Percentiles rank a stretch among this genome's conserved stretches.
phyloP scores from a whole-genome alignment of 176 grass and related monocot species.

The Saccharum officinarum region DNA sequence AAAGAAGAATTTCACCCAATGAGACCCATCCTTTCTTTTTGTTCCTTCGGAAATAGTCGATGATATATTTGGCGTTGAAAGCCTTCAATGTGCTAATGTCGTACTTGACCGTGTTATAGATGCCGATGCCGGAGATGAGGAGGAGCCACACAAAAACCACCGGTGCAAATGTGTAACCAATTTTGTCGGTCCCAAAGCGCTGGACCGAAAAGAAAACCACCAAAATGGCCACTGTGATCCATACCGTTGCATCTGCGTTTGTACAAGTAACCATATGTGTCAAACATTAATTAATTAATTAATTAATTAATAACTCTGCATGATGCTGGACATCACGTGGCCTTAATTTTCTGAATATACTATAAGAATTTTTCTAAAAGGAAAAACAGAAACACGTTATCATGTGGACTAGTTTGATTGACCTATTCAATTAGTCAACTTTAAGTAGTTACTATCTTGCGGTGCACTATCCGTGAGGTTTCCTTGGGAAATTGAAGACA shows the following conservation, averaged over 20 bases:
- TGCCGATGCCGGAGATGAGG: constrained; percentile 50
- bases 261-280: background rate
- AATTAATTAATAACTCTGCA: background rate
- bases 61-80: constrained; percentile 62
- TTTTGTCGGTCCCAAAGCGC: constrained; percentile 60
- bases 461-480: no score
- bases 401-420: background rate
- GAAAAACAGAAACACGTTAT: background rate
- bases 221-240: constrained; percentile 62
- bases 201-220: constrained; percentile 54
- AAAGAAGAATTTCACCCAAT: constrained; percentile 67
- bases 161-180: constrained; percentile 75
- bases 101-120: constrained; percentile 60
- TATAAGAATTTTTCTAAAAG: background rate
- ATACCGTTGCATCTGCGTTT: constrained; percentile 46
- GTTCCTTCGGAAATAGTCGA: constrained; percentile 66
- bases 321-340: background rate
- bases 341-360: background rate
- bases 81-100: constrained; percentile 53
- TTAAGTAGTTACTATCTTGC: no score
- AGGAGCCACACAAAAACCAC: constrained; percentile 55
- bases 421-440: constrained; percentile 13
- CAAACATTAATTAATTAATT: background rate
- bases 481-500: no score
- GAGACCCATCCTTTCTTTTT: constrained; percentile 73